Percentiles rank a stretch among this genome's conserved stretches.
Evolutionary conservation across 1,284 basidiomycete genomes (phyloP).

Genomic region (Phenoliferia sp.): DNA sequence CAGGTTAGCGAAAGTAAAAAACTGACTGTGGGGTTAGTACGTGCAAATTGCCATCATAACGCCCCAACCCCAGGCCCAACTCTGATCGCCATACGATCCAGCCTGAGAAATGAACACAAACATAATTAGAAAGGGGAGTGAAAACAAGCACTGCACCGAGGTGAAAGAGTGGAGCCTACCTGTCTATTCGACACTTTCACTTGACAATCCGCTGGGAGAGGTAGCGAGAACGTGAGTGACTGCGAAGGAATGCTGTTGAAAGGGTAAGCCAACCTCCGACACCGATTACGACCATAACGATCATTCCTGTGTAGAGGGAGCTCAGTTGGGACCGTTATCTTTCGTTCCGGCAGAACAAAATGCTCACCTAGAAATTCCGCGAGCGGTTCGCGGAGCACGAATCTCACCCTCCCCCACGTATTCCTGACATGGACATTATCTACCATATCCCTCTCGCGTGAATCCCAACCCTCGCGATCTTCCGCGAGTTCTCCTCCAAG

Average conservation of each 20-base stretch:
- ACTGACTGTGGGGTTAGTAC: accelerated
- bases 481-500: neutral
- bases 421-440: constrained; percentile 8
- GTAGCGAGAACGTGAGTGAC: neutral
- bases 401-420: constrained; percentile 23
- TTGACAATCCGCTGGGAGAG: constrained; percentile 17
- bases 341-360: neutral
- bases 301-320: constrained; percentile 1
- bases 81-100: constrained; percentile 11
- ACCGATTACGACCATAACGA: constrained; percentile 29
- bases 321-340: no score
- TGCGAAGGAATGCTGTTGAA: neutral
- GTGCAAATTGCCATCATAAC: constrained; percentile 22
- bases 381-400: constrained; percentile 30
- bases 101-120: neutral
- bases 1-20: neutral
- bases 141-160: no score
- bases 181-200: constrained; percentile 14
- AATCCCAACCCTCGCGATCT: neutral
- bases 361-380: constrained; percentile 32
- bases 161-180: neutral
- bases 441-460: no score
- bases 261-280: constrained; percentile 9
- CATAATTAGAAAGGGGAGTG: no score
- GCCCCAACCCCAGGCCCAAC: constrained; percentile 22